Evolutionary conservation across 495 filamentous ascomycete genomes (phyloP), one percentile per base, ranked within the genome.

Genomic region (Acidomyces sp.): DNA sequence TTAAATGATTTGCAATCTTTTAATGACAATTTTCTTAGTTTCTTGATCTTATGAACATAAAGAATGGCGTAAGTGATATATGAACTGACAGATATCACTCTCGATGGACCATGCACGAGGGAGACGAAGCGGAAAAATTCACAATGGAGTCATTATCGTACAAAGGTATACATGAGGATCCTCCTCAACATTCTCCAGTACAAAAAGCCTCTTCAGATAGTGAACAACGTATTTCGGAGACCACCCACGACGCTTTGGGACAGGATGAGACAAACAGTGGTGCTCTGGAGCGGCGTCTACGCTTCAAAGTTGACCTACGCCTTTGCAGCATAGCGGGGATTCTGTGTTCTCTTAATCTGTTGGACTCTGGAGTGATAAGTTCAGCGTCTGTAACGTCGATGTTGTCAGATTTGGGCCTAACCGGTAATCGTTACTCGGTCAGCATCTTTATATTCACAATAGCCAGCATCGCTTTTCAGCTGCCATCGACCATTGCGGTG

Each of bases 361-460:
- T 85, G 6, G 80, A 85, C 59, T 75, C 69, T 29, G 78, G 77
- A n/a, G 76, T 87, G 39, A 72, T 86, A n/a, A 80, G 76, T 4
- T 77, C 72, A 10, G 81, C 81, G 0, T 78, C 79, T 6, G 78
- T 84, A 25, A 85, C 80, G 0, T 77, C 69, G n/a, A 79, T 85
- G 75, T 62, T 76, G 20, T 36, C 55, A 3, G 79, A 85, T 54
- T 63, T 85, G 23, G 68, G 69, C 7, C 64, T 85, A 22, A 66
- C 71, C 23, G 77, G 77, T 9, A 74, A 73, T 15, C 67, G 74
- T 15, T 82, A 79, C 56, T 79, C 74, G 6, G 70, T 85, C 12
- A 67, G 77, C 19, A 85, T 87, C 37, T 79, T 87, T 58, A 81
- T 85, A 54, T 85, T 83, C 62, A 85, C 81, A 20, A 68, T 85